Evolutionary conservation across 805 yeast genomes (phyloP).

Genomic region (Lipomyces oligophaga): DNA sequence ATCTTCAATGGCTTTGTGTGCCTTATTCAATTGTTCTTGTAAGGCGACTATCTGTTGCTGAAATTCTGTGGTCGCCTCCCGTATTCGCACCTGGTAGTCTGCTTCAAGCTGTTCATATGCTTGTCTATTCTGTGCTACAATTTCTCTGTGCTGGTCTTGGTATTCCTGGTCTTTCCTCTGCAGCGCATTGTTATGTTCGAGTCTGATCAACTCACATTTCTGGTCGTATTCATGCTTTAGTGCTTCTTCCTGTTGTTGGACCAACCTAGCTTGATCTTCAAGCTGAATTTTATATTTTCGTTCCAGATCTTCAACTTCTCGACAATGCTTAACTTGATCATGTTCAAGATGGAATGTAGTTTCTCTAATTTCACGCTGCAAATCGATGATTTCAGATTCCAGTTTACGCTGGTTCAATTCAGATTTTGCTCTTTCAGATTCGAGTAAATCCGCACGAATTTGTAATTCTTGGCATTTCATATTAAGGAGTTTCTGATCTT

Average conservation of each 20-base stretch:
- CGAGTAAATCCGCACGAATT: constrained; percentile 25
- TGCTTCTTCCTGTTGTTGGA: no score
- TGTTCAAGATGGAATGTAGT: constrained; percentile 32
- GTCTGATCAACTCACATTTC: not conserved
- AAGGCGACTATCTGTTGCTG: constrained; percentile 4
- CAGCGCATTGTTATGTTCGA: no score
- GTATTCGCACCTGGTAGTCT: constrained; percentile 31
- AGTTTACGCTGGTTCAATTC: constrained; percentile 40
- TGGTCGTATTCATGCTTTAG: not conserved
- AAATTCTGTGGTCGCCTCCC: constrained; percentile 31
- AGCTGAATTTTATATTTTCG: constrained; percentile 38
- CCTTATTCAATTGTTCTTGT: constrained; percentile 6
- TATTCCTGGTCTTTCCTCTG: no score
- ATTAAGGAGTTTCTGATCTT: not conserved
- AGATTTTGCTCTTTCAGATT: constrained; percentile 41
- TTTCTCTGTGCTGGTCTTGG: not conserved
- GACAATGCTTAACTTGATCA: constrained; percentile 37
- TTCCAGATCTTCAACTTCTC: constrained; percentile 41
- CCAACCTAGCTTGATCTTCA: constrained; percentile 36
- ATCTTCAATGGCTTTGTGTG: constrained; percentile 20
- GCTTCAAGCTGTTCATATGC: not conserved
- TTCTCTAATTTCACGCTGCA: constrained; percentile 33
- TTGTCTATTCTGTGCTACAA: not conserved
- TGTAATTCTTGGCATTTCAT: not conserved
- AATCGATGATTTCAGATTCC: constrained; percentile 16